Base-by-base conservation (phyloP, 2,329 filamentous ascomycete species). In the Penicillium sumatraense region DNA sequence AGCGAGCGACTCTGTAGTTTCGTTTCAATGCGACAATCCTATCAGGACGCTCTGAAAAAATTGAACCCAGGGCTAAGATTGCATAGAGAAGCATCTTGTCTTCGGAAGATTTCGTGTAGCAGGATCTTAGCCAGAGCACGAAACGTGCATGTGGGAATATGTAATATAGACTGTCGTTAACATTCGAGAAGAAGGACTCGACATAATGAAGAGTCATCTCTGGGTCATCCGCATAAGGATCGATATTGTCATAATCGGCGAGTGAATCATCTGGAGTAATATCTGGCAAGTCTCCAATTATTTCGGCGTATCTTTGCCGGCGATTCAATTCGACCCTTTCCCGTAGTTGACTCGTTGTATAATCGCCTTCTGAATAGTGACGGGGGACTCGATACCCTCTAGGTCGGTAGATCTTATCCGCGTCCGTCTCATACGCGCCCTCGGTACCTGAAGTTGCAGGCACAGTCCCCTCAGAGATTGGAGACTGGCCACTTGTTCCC, bases 21-120 rank as follows among this genome's bases (percentile, higher is more conserved):
- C 75, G 70, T 54, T 75, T 76, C 16, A 82, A 77, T 5, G 80
- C 72, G 18, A 65, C 66, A 24, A 76, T 70, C 55, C 77, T 74
- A 23, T 82, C 80, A 1, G 71, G 65, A 27, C 79, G 76, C 5
- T 72, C 62, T 2, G 82, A 81, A 60, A 86, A 87, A 1, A 83
- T 68, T 4, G 83, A 81, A 1, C 82, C 84, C 62, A 86, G 66
- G 1, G 84, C 80, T 57, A 88, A 76, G 62, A 87, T 78, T 1
- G 81, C 78, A 65, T 88, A 86, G 9, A 88, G 72, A 3, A 87
- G 73, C 81, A 86, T 85, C 36, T 81, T 75, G 63, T 87, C 84
- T 36, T 82, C 78, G 18, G 74, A 69, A 13, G 76, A 80, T 62
- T 84, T 85, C 10, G 77, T 71, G n/a, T 65, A 68, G 33, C 69